phyloP scores from a whole-genome alignment of 192 early-diverging fungal species.

The Umbelopsis ramanniana region DNA sequence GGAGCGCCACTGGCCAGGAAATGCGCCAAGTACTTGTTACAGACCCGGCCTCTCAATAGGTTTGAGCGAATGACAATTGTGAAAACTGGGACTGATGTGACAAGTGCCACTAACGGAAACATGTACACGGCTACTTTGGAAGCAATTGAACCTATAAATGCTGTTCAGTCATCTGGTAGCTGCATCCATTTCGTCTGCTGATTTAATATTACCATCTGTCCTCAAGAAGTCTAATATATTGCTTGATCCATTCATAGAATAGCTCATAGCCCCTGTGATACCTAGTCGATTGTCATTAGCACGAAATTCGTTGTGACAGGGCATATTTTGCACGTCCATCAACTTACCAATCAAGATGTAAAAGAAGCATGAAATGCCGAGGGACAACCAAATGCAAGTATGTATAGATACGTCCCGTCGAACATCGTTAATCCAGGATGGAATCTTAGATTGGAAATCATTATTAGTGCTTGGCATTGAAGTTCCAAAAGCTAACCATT shows the following conservation, averaged over 20 bases:
- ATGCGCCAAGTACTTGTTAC: slow-evolving; percentile 51
- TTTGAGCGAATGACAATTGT: slow-evolving; percentile 71
- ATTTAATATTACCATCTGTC: slow-evolving; percentile 20
- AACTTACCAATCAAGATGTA: slow-evolving; percentile 53
- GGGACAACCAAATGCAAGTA: slow-evolving; percentile 59
- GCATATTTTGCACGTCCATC: background rate
- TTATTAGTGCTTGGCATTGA: background rate
- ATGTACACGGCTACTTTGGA: slow-evolving; percentile 52
- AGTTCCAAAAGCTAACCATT: background rate
- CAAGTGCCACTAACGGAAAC: slow-evolving; percentile 58
- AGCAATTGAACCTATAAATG: slow-evolving; percentile 29
- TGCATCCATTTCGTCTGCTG: background rate
- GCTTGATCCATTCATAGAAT: slow-evolving; percentile 36
- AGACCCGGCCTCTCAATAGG: slow-evolving; percentile 52
- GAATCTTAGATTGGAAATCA: slow-evolving; percentile 13
- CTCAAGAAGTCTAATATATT: slow-evolving; percentile 30
- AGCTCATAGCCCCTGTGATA: slow-evolving; percentile 55
- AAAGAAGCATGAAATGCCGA: slow-evolving; percentile 52
- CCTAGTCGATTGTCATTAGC: slow-evolving; percentile 23
- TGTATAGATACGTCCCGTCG: slow-evolving; percentile 61
- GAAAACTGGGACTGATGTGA: slow-evolving; percentile 74
- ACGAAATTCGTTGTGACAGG: background rate
- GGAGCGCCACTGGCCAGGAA: slow-evolving; percentile 64
- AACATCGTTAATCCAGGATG: slow-evolving; percentile 37
- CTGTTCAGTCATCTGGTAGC: background rate